These are phyloP conservation scores for Verbena officinalis DNA, from an alignment of 257 asterid genomes.

Conservation along the genomic window DNA sequence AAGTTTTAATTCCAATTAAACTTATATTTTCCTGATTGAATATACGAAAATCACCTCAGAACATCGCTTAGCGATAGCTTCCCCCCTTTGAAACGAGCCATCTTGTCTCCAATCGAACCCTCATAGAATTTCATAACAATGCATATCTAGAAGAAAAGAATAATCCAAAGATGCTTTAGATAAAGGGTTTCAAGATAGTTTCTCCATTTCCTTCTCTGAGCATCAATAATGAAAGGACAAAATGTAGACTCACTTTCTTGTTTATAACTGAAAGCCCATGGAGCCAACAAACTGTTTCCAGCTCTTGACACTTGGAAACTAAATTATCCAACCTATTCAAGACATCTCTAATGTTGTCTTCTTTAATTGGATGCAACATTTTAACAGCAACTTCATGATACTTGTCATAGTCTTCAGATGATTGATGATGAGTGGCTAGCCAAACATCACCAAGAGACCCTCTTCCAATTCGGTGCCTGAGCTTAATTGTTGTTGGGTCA, in stretches of 20 bases:
- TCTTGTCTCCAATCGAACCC: constrained; percentile 81
- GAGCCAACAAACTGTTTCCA: constrained; percentile 61
- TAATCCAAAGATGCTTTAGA: constrained; percentile 25
- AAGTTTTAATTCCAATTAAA: neutral
- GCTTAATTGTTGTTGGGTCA: constrained; percentile 75
- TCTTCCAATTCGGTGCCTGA: constrained; percentile 79
- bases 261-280: constrained; percentile 67
- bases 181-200: neutral
- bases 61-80: constrained; percentile 71
- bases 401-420: constrained; percentile 61
- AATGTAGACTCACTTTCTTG: constrained; percentile 57
- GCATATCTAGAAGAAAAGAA: constrained; percentile 69
- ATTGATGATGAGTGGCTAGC: constrained; percentile 75
- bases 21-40: constrained; percentile 4
- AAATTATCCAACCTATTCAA: constrained; percentile 55
- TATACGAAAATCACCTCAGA: constrained; percentile 61
- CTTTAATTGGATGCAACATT: constrained; percentile 70
- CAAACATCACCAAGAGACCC: constrained; percentile 90
- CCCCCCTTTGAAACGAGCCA: constrained; percentile 71
- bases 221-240: constrained; percentile 2
- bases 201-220: neutral
- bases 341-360: constrained; percentile 48
- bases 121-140: constrained; percentile 80
- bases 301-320: constrained; percentile 57
- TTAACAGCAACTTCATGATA: constrained; percentile 88